Evolutionary conservation across 2,329 filamentous ascomycete genomes (phyloP).

Genomic region (Zasmidium cellare): DNA sequence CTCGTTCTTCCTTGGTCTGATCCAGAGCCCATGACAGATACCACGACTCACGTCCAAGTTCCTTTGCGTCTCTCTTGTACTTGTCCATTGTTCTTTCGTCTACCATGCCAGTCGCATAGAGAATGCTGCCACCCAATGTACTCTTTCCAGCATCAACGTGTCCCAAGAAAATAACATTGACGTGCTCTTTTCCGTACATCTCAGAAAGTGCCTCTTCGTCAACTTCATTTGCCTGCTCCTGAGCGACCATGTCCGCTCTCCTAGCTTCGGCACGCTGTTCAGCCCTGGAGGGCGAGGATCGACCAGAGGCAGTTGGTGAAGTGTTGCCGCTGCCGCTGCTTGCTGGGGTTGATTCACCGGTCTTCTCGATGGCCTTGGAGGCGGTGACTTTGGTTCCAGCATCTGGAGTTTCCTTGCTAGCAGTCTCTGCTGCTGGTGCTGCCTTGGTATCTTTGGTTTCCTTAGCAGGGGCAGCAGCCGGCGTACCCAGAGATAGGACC

Average conservation of each 20-base stretch:
- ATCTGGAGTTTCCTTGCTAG: slow-evolving; percentile 51
- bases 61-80: slow-evolving; percentile 95
- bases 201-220: slow-evolving; percentile 86
- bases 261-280: slow-evolving; percentile 60
- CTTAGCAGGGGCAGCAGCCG: slow-evolving; percentile 47
- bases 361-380: slow-evolving; percentile 88
- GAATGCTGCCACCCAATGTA: slow-evolving; percentile 87
- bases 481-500: slow-evolving; percentile 66
- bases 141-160: slow-evolving; percentile 99
- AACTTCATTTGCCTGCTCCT: slow-evolving; percentile 76
- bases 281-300: slow-evolving; percentile 65
- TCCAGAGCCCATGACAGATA: slow-evolving; percentile 98
- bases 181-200: slow-evolving; percentile 89
- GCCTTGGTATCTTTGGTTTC: slow-evolving; percentile 50
- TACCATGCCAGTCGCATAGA: slow-evolving; percentile 97
- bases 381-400: slow-evolving; percentile 83
- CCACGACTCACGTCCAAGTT: slow-evolving; percentile 95
- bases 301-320: slow-evolving; percentile 73
- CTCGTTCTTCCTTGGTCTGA: slow-evolving; percentile 91
- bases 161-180: slow-evolving; percentile 97
- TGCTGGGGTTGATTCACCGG: slow-evolving; percentile 65
- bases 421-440: slow-evolving; percentile 36
- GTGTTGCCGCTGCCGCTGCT: slow-evolving; percentile 63
- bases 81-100: slow-evolving; percentile 98
- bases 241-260: slow-evolving; percentile 78